phyloP scores from a whole-genome alignment of 2,329 filamentous ascomycete genomes.

The Colletotrichum graminicola region DNA sequence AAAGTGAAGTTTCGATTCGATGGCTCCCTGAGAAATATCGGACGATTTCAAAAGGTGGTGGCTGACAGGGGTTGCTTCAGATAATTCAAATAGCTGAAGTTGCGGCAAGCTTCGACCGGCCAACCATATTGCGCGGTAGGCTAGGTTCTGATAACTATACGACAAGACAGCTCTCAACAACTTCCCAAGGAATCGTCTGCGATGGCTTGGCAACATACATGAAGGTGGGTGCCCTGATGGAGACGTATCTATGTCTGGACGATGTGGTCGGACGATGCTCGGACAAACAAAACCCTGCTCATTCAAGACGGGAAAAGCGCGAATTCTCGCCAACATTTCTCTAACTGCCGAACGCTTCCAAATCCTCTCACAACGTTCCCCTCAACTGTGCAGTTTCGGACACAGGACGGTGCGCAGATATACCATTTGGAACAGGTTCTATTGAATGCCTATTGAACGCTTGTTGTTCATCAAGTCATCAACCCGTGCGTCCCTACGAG shows the following conservation, averaged over 20 bases:
- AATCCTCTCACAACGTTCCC: background rate
- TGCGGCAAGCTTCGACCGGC: background rate
- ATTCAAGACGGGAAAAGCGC: background rate
- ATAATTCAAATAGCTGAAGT: background rate
- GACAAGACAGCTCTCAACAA: background rate
- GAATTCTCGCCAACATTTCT: constrained; percentile 2
- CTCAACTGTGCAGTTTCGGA: background rate
- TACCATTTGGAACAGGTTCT: background rate
- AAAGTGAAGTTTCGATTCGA: background rate
- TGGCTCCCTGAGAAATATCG: background rate
- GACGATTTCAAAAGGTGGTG: background rate
- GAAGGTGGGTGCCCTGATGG: background rate
- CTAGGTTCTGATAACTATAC: background rate
- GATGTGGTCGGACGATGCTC: background rate
- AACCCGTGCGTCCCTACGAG: too few species aligned
- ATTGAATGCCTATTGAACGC: background rate
- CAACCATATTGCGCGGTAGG: background rate
- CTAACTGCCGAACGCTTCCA: background rate
- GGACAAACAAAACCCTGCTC: background rate
- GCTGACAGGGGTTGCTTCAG: background rate
- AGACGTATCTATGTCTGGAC: background rate
- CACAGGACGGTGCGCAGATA: background rate
- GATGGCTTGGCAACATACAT: background rate
- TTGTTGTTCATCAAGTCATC: background rate
- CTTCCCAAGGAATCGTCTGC: background rate